A percentile compares a stretch with the other conserved stretches of the same genome.
These are phyloP conservation scores for Penicillium italicum DNA, from an alignment of 2,329 filamentous ascomycete genomes.

Conservation along the genomic window DNA sequence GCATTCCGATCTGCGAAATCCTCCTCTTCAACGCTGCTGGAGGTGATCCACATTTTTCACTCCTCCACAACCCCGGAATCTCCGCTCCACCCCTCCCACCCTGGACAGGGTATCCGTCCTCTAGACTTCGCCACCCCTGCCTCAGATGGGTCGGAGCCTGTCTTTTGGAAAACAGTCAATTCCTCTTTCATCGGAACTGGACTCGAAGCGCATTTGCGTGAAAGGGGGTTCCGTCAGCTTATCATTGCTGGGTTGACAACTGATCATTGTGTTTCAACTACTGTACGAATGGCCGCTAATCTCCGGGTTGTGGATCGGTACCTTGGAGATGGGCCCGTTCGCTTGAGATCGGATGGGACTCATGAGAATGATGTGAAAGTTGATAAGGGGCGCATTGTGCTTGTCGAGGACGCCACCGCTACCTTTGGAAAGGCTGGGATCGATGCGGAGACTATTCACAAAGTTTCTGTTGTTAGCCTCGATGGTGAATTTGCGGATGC, in stretches of 20 bases:
- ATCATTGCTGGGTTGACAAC: constrained; percentile 46
- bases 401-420: constrained; percentile 48
- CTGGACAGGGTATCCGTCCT: constrained; percentile 26
- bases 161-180: constrained; percentile 47
- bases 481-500: constrained; percentile 47
- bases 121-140: constrained; percentile 31
- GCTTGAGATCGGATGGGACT: constrained; percentile 18
- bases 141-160: constrained; percentile 34
- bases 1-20: constrained; percentile 32
- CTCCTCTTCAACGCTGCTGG: constrained; percentile 13
- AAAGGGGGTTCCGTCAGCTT: constrained; percentile 36
- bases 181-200: constrained; percentile 47
- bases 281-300: constrained; percentile 48
- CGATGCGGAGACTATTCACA: constrained; percentile 48
- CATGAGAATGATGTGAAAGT: constrained; percentile 20
- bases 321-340: constrained; percentile 12
- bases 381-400: constrained; percentile 37
- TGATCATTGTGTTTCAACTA: constrained; percentile 51
- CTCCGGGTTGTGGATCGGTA: constrained; percentile 41
- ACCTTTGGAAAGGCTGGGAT: constrained; percentile 44
- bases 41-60: constrained; percentile 49
- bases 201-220: constrained; percentile 39
- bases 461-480: constrained; percentile 45
- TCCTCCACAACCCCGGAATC: constrained; percentile 37
- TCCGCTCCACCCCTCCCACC: constrained; percentile 37